phyloP scores from a whole-genome alignment of 139 green algal genomes.

The Zygnema cylindricum region DNA sequence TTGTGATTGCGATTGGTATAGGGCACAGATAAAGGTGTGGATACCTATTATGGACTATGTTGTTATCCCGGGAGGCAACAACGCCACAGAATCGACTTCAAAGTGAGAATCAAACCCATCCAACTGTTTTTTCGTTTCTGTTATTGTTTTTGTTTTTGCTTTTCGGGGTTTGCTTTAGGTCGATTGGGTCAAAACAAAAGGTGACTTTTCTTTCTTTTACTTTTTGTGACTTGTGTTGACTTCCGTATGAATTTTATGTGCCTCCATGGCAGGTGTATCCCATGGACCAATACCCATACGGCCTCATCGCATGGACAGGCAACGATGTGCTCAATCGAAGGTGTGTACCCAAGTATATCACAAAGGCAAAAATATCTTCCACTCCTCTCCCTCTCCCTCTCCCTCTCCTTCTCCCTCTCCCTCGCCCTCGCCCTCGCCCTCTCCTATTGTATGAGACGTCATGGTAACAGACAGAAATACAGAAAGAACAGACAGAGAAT shows the following conservation, averaged over 20 bases:
- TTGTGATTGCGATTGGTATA: neutral
- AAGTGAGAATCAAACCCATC: conserved; percentile 18
- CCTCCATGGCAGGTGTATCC: conserved; percentile 47
- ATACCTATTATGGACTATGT: conserved; percentile 59
- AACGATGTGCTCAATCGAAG: conserved; percentile 58
- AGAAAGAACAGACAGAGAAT: too few relatives aligned
- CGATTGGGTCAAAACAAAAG: neutral
- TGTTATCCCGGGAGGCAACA: conserved; percentile 49
- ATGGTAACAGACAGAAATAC: too few relatives aligned
- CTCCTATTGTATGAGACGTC: too few relatives aligned
- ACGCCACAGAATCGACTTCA: conserved; percentile 56
- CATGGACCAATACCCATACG: conserved; percentile 51
- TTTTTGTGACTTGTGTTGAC: conserved; percentile 11
- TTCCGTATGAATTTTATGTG: neutral
- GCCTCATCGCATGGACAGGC: conserved; percentile 56
- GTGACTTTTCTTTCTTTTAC: conserved; percentile 12
- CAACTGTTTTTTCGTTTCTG: neutral
- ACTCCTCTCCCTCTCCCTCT: neutral
- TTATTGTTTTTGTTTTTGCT: conserved; percentile 14
- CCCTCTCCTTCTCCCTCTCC: conserved; percentile 7
- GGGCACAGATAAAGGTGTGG: conserved; percentile 30
- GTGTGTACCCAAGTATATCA: neutral
- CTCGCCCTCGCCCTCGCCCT: neutral
- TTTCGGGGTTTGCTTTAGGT: too few relatives aligned
- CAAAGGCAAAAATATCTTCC: too few relatives aligned